Percentiles rank a stretch among this genome's conserved stretches.
phyloP scores from a whole-genome alignment of 345 rosid species.

The Chamaenerion angustifolium region DNA sequence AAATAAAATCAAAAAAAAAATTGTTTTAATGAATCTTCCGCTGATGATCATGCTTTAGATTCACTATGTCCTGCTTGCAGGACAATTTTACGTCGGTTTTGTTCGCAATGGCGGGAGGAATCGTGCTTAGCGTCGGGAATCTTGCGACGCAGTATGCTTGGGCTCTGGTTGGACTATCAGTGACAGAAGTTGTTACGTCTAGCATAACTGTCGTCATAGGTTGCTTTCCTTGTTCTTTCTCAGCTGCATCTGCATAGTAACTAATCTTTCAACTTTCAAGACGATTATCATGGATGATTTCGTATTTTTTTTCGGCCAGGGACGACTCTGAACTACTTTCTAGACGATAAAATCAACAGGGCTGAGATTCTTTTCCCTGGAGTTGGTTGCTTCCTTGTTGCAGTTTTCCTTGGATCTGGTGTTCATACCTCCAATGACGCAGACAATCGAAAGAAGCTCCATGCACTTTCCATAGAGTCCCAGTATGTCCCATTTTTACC shows the following conservation, averaged over 20 bases:
- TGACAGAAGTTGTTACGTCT: conserved; percentile 59
- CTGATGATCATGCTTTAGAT: neutral
- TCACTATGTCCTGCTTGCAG: conserved; percentile 10
- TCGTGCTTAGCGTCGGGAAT: conserved; percentile 65
- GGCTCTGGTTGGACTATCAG: conserved; percentile 77
- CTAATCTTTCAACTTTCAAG: too few species aligned
- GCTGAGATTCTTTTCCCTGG: conserved; percentile 77
- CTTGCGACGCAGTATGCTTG: conserved; percentile 61
- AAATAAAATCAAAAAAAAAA: too few species aligned
- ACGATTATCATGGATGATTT: neutral
- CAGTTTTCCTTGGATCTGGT: conserved; percentile 63
- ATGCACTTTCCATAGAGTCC: conserved; percentile 9
- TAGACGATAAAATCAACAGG: conserved; percentile 61
- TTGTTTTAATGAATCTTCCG: too few species aligned
- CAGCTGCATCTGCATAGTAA: neutral
- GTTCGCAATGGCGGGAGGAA: conserved; percentile 74
- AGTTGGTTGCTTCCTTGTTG: conserved; percentile 69
- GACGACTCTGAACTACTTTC: conserved; percentile 71
- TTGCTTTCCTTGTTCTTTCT: conserved; percentile 5
- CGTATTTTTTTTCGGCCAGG: conserved; percentile 24
- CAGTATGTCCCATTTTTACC: too few species aligned
- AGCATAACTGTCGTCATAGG: conserved; percentile 78
- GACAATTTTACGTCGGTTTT: conserved; percentile 61
- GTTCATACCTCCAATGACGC: conserved; percentile 67
- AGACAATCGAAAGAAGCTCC: conserved; percentile 54